phyloP scores from a whole-genome alignment of 495 filamentous ascomycete species.

The Stereocaulon alpinum region DNA sequence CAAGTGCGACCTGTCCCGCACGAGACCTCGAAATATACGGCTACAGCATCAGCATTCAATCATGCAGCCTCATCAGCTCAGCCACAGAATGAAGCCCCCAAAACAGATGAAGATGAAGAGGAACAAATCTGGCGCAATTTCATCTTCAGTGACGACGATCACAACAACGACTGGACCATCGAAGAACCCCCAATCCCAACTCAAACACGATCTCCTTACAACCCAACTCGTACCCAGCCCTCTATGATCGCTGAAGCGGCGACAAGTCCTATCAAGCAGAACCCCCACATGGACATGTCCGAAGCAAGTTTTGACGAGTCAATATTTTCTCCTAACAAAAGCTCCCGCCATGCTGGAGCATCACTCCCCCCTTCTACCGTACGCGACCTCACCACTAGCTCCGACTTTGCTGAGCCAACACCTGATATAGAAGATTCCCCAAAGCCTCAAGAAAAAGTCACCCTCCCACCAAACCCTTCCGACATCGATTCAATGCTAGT shows the following conservation, averaged over 20 bases:
- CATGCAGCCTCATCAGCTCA: neutral
- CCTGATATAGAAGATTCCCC: neutral
- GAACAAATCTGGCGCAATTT: slow-evolving; percentile 13
- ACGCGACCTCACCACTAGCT: neutral
- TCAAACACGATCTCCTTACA: neutral
- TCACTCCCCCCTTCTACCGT: neutral
- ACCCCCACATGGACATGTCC: slow-evolving; percentile 14
- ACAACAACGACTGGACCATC: slow-evolving; percentile 12
- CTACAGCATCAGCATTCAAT: neutral
- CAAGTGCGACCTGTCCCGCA: neutral
- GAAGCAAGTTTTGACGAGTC: neutral
- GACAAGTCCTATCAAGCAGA: slow-evolving; percentile 19
- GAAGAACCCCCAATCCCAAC: neutral
- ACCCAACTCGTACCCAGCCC: slow-evolving; percentile 7
- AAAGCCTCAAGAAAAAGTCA: neutral
- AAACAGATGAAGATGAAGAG: neutral
- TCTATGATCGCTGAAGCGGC: slow-evolving; percentile 15
- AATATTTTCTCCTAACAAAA: neutral
- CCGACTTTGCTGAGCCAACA: neutral
- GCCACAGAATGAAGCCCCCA: neutral
- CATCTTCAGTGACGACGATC: slow-evolving; percentile 19
- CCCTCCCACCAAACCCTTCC: neutral
- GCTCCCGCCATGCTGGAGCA: neutral
- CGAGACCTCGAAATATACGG: neutral
- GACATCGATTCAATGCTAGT: neutral